phyloP scores from a whole-genome alignment of 2,329 filamentous ascomycete species.

The Basipetospora chlamydospora region DNA sequence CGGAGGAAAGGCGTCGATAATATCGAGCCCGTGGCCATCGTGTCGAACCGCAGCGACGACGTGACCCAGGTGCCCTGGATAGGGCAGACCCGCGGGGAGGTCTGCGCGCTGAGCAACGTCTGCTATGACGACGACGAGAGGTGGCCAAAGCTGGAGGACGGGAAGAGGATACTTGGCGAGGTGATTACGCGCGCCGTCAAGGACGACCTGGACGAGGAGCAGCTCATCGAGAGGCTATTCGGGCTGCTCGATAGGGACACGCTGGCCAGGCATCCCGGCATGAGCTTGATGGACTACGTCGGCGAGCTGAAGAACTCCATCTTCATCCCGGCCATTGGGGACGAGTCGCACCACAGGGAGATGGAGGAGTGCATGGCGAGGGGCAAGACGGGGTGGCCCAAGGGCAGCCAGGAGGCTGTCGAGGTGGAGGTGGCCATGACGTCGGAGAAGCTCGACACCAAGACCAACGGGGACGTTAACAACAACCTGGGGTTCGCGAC shows the following conservation, averaged over 20 bases:
- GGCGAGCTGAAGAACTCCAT: constrained; percentile 42
- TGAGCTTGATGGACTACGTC: constrained; percentile 37
- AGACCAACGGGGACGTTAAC: constrained; percentile 11
- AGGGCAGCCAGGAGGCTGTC: constrained; percentile 20
- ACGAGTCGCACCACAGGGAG: constrained; percentile 26
- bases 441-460: constrained; percentile 15
- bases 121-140: constrained; percentile 34
- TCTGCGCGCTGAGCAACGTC: constrained; percentile 49
- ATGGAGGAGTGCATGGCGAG: constrained; percentile 27
- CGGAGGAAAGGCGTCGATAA: constrained; percentile 17
- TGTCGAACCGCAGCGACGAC: constrained; percentile 44
- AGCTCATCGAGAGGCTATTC: constrained; percentile 37
- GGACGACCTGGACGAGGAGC: constrained; percentile 25
- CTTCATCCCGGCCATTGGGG: constrained; percentile 45
- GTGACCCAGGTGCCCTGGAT: constrained; percentile 43
- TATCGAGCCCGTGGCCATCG: constrained; percentile 39
- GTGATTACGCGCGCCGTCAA: constrained; percentile 25
- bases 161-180: constrained; percentile 29
- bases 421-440: constrained; percentile 21
- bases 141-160: constrained; percentile 48
- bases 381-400: constrained; percentile 14
- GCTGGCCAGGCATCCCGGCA: constrained; percentile 27
- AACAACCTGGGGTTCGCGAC: constrained; percentile 32
- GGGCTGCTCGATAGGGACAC: constrained; percentile 41
- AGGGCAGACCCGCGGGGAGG: constrained; percentile 31